phyloP scores from a whole-genome alignment of 306 rosid genomes.

The Vachellia pachyceras region DNA sequence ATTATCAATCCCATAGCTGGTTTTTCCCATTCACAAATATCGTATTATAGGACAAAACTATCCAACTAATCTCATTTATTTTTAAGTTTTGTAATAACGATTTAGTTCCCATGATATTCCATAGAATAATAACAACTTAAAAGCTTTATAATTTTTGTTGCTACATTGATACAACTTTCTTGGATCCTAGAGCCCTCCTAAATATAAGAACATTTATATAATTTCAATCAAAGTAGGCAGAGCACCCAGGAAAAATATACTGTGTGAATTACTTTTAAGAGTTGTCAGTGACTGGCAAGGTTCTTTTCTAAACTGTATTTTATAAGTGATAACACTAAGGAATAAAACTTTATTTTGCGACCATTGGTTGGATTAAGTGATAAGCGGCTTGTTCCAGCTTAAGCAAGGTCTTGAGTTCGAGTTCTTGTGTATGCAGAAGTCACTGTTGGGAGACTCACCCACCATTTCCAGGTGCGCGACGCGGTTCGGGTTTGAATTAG shows the following conservation, averaged over 20 bases:
- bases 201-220: not conserved
- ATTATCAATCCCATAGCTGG: constrained; percentile 20
- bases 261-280: not conserved
- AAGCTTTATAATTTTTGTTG: not conserved
- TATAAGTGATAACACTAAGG: constrained; percentile 20
- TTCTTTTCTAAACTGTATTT: not conserved
- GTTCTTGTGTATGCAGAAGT: too few species aligned
- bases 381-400: too few species aligned
- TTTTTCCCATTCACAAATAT: constrained; percentile 8
- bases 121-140: constrained; percentile 13
- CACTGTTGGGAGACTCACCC: too few species aligned
- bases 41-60: constrained; percentile 4
- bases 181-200: not conserved
- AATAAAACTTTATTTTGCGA: not conserved
- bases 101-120: not conserved
- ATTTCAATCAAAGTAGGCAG: not conserved
- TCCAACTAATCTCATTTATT: constrained; percentile 13
- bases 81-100: not conserved
- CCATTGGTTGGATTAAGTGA: too few species aligned
- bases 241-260: not conserved
- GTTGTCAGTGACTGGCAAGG: not conserved
- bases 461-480: too few species aligned
- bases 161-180: not conserved
- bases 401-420: too few species aligned
- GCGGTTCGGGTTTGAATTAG: too few species aligned